Evolutionary conservation across 257 asterid genomes (phyloP), one percentile per base, ranked within the genome.

Genomic region (Solanum dulcamara): DNA sequence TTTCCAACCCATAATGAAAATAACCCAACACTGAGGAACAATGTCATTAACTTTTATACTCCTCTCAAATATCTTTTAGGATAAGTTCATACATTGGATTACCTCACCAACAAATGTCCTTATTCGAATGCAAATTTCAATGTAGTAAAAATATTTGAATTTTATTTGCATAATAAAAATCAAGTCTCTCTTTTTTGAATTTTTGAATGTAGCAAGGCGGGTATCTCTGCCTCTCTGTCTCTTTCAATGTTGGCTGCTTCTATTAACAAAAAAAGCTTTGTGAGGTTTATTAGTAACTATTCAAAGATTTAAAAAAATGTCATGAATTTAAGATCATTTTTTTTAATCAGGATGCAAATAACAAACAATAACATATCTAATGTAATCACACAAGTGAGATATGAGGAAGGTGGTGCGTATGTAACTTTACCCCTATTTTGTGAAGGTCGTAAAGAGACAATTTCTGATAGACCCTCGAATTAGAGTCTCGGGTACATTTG

Each of bases 1-100:
- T 85, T 57, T 75, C 85, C 91, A 86, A 81, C 89, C 82, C 87
- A 88, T 85, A 46, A 32, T 84, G 93, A 93, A 88, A 89, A 80
- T 85, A 88, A 86, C 92, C 42, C 33, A 12, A 86, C 93, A 88
- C 59, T 87, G 90, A 74, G 51, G 72, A 35, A 28, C 10, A 40
- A 74, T n/a, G 15, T n/a, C 30, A n/a, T 10, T n/a, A 60, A 48
- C 57, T 42, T 67, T 88, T 85, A 83, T 84, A n/a, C 88, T 85
- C 80, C 88, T 85, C 51, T 30, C 14, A 40, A 15, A 42, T 30
- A 83, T 66, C 81, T 46, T 28, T 20, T 10, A 44, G 22, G 85
- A 30, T 28, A 57, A 48, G 79, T 40, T 14, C 57, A 64, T 83
- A 24, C 70, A 26, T 14, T 38, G 35, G 57, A 82, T 82, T 15